Percentiles rank a stretch among this genome's conserved stretches.
Conservation (phyloP, 768 basidiomycete species). For the Kwoniella dendrophila region DNA sequence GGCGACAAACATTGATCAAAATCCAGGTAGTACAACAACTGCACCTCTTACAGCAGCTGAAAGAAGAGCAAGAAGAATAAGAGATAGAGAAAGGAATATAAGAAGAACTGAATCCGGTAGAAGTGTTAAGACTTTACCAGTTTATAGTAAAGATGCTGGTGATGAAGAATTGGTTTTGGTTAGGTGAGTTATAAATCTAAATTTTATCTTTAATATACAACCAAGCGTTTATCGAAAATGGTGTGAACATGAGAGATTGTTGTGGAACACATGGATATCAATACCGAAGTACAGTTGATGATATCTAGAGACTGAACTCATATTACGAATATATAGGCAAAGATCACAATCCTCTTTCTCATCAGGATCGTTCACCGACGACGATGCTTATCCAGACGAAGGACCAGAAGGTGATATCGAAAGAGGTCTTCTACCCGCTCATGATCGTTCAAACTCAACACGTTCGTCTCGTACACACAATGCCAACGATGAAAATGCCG, state of each 20-base stretch:
- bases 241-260: too few relatives aligned
- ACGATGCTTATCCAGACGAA: constrained; percentile 3
- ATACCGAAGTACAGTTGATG: too few relatives aligned
- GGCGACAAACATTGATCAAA: not conserved
- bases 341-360: constrained; percentile 16
- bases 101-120: constrained; percentile 41
- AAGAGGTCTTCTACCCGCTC: not conserved
- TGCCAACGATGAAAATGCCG: not conserved
- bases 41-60: not conserved
- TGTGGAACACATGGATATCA: too few relatives aligned
- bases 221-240: too few relatives aligned
- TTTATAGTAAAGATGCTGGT: constrained; percentile 48
- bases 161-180: constrained; percentile 49
- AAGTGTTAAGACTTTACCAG: constrained; percentile 46
- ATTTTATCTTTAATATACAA: too few relatives aligned
- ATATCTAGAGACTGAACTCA: too few relatives aligned
- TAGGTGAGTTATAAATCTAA: too few relatives aligned
- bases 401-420: constrained; percentile 9
- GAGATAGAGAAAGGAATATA: constrained; percentile 22
- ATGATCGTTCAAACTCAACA: not conserved
- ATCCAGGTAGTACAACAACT: not conserved
- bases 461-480: not conserved
- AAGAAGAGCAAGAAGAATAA: constrained; percentile 7
- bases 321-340: constrained; percentile 23
- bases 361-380: constrained; percentile 15